Percentiles rank a stretch among this genome's conserved stretches.
These are phyloP conservation scores for Xanthoparmelia taractica DNA, from an alignment of 495 filamentous ascomycete genomes.

Conservation along the genomic window DNA sequence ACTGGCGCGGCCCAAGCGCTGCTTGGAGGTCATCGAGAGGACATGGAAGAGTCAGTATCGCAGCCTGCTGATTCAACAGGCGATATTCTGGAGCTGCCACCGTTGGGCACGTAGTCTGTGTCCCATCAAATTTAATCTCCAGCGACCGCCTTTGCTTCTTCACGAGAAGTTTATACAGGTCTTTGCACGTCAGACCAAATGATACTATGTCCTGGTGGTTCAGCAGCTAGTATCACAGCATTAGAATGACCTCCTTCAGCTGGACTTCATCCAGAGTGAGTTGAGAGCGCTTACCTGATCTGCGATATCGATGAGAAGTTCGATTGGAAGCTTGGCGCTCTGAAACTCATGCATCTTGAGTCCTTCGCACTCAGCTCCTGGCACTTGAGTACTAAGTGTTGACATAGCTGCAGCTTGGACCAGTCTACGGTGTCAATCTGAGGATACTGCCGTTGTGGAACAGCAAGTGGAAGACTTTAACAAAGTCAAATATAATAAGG, in stretches of 20 bases:
- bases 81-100: background rate
- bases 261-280: background rate
- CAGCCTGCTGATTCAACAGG: background rate
- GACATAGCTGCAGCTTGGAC: background rate
- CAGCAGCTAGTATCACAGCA: background rate
- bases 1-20: too few species aligned
- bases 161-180: background rate
- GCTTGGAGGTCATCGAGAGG: background rate
- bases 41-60: background rate
- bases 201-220: background rate
- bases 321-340: background rate
- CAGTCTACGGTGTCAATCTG: background rate
- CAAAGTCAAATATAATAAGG: too few species aligned
- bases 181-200: conserved; percentile 2
- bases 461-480: too few species aligned
- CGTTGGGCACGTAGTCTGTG: background rate
- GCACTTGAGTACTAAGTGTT: background rate
- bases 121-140: background rate
- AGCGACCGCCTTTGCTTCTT: background rate
- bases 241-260: background rate
- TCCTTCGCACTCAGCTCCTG: background rate
- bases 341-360: background rate
- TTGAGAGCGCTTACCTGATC: background rate
- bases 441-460: too few species aligned
- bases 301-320: background rate